These are phyloP conservation scores for Lactarius tabidus DNA, from an alignment of 768 basidiomycete genomes.

Conservation along the genomic window DNA sequence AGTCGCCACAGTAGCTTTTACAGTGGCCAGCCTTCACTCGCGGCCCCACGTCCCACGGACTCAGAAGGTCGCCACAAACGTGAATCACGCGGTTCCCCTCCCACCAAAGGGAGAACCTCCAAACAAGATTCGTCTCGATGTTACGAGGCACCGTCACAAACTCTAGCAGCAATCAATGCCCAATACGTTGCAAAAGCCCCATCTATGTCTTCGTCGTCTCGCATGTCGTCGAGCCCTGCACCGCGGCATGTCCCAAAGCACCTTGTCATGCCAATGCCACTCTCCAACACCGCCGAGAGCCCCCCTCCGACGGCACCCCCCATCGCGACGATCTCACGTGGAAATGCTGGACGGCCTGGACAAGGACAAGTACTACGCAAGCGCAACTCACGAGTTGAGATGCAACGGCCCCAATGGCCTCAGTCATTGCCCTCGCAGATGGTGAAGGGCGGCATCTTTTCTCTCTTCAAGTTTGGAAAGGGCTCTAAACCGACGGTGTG, in stretches of 20 bases:
- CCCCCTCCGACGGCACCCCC: too few species aligned
- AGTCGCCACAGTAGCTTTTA: slow-evolving; percentile 1
- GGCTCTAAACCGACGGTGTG: slow-evolving; percentile 14
- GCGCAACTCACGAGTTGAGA: slow-evolving; percentile 20
- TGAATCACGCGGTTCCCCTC: neutral
- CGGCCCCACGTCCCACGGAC: neutral
- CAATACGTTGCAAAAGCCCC: neutral
- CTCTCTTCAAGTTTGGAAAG: slow-evolving; percentile 23
- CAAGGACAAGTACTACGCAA: slow-evolving; percentile 32
- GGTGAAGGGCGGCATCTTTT: slow-evolving; percentile 14
- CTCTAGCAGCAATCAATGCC: slow-evolving; percentile 10
- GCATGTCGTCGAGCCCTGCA: slow-evolving; percentile 17
- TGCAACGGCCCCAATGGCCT: slow-evolving; percentile 3
- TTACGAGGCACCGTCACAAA: slow-evolving; percentile 19
- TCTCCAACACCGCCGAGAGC: slow-evolving; percentile 30
- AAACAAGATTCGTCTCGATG: slow-evolving; percentile 5
- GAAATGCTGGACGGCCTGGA: slow-evolving; percentile 20
- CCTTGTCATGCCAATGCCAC: slow-evolving; percentile 70
- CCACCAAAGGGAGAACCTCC: neutral
- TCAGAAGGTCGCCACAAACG: neutral
- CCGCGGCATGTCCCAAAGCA: slow-evolving; percentile 51
- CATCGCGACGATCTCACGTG: neutral
- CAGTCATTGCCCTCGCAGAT: slow-evolving; percentile 11
- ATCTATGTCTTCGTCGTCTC: slow-evolving; percentile 17
- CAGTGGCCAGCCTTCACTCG: slow-evolving; percentile 5